Evolutionary conservation across 2,329 filamentous ascomycete genomes (phyloP), one percentile per base, ranked within the genome.

Genomic region (Trichoderma koningii): DNA sequence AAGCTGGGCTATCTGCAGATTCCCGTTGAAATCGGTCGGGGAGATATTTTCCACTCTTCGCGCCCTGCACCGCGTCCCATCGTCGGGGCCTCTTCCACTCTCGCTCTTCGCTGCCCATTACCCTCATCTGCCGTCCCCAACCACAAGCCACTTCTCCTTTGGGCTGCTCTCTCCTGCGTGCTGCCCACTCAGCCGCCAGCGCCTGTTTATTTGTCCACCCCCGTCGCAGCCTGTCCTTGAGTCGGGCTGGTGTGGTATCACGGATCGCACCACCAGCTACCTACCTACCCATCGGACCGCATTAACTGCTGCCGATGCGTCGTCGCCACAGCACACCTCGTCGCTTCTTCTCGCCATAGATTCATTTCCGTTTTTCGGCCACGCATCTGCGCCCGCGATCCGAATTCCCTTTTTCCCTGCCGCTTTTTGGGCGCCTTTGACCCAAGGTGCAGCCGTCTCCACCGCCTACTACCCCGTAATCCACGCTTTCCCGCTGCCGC

Each of bases 271-370:
- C 67, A 66, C 65, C 19, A 53, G 53, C 50, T 38, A 30, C 28
- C 28, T 6, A 7, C 28, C 10, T 34, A 48, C 59, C 65, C 34
- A 59, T 63, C 59, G 55, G 41, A 63, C 61, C 60, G 53, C 59
- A 45, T 56, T 59, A 63, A 66, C 65, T 62, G 63, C 69, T 70
- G 68, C 71, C 71, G 68, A 74, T 72, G 72, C 70, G 68, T 69
- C 69, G 66, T 70, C 69, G 71, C 67, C 68, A 67, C 55, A 28
- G 41, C 61, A 68, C 63, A 50, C 45, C 52, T 69, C 66, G 60
- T 66, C 68, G 63, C 63, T 69, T 53, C 55, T 68, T 68, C 53
- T 66, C 65, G 47, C 67, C 52, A 69, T 68, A 67, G 63, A 65
- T 23, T 55, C 48, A n/a, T 30, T 50, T 62, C 53, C 65, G 64